Base-by-base conservation (phyloP, 2,329 filamentous ascomycete species). In the Fonsecaea monophora region DNA sequence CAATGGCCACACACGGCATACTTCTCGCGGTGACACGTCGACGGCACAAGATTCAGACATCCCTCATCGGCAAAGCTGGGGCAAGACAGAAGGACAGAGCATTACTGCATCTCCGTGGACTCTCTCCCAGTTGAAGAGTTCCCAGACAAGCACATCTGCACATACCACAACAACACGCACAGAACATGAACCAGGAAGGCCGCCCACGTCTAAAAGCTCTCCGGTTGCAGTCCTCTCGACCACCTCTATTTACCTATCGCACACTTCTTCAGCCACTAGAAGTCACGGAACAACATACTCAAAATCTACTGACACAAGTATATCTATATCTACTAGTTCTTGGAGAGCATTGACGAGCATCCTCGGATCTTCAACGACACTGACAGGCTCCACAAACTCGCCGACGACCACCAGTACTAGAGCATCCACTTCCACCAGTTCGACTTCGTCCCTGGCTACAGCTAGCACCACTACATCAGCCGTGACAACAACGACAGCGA, bases 241-340 rank as follows among this genome's bases (percentile, higher is more conserved):
- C 12, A 54, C 53, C 15, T 15, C 25, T n/a, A 32, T 18, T n/a
- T 18, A 13, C 15, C 34, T 40, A 13, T 25, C 30, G n/a, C 48
- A 25, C 13, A 3, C 5, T 21, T 9, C 58, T 6, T 18, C 58
- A 30, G 38, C 58, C 45, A 30, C 45, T 13, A 50, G 45, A 60
- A 35, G 42, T 35, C 12, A 35, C 21, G n/a, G 15, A 7, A 53
- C 57, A 45, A 45, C 58, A 32, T 50, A 53, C 35, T 53, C 58
- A 7, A 1, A 32, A 4, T 10, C 45, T 8, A 38, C 35, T n/a
- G 12, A 30, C 12, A 37, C 32, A n/a, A 60, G 45, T 32, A 18
- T 21, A 5, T 21, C n/a, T 32, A 18, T 10, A 5, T 21, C n/a
- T 48, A 48, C 42, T 5, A 40, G 4, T 40, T 38, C 37, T 38